phyloP scores from a whole-genome alignment of 805 yeast species.

The Starmera pachycereana region DNA sequence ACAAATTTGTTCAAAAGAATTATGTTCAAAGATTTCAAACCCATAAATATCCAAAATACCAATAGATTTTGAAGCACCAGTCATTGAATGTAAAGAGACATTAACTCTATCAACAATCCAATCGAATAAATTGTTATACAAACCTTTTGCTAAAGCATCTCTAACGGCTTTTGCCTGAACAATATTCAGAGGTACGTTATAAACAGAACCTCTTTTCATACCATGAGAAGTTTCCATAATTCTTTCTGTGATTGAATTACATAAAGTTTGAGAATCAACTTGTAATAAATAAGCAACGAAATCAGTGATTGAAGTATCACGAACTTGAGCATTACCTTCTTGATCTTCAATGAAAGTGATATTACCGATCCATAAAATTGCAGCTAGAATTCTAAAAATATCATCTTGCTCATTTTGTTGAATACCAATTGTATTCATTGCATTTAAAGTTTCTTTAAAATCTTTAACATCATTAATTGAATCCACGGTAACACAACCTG shows the following conservation, averaged over 20 bases:
- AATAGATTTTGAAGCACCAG: constrained; percentile 54
- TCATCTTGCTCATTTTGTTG: constrained; percentile 78
- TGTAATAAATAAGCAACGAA: constrained; percentile 88
- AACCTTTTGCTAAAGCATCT: constrained; percentile 91
- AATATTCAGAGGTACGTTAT: constrained; percentile 85
- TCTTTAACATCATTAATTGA: constrained; percentile 80
- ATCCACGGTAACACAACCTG: constrained; percentile 77
- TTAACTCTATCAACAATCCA: constrained; percentile 95
- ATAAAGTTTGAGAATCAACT: constrained; percentile 58
- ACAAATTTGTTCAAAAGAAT: constrained; percentile 91
- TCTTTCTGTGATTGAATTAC: constrained; percentile 64
- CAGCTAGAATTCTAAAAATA: constrained; percentile 75
- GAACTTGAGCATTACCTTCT: constrained; percentile 72
- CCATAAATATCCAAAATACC: constrained; percentile 96
- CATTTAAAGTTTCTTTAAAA: constrained; percentile 68
- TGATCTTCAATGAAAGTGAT: constrained; percentile 77
- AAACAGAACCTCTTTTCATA: constrained; percentile 80
- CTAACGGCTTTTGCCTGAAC: constrained; percentile 93
- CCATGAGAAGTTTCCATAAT: constrained; percentile 88
- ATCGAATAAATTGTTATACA: constrained; percentile 86
- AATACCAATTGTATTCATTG: constrained; percentile 85
- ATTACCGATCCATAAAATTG: constrained; percentile 92
- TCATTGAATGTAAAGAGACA: constrained; percentile 50
- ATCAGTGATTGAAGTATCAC: constrained; percentile 85
- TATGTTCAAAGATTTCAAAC: constrained; percentile 90